A percentile compares a stretch with the other conserved stretches of the same genome.
Evolutionary conservation across 352 stramenopile species (phyloP).

Genomic region (Phytopythium litorale): DNA sequence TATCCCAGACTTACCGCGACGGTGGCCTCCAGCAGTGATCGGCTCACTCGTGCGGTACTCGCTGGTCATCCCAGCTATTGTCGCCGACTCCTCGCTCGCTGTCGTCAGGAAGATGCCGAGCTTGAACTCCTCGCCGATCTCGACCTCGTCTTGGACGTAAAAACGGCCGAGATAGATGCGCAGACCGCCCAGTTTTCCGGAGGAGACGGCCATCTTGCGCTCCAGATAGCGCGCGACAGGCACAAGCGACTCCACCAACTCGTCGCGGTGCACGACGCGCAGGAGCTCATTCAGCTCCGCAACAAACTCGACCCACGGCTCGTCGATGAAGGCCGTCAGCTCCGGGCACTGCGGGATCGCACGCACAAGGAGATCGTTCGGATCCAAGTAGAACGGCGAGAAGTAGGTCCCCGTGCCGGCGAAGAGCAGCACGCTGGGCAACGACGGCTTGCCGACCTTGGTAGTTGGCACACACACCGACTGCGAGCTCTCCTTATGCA

Average conservation of each 20-base stretch:
- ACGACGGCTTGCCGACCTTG: conserved; percentile 64
- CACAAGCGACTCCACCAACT: conserved; percentile 56
- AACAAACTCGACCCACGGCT: conserved; percentile 83
- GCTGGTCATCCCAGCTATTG: conserved; percentile 7
- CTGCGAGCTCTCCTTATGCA: conserved; percentile 71
- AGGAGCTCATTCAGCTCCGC: conserved; percentile 75
- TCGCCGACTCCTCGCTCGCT: conserved; percentile 24
- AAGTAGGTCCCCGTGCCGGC: conserved; percentile 76
- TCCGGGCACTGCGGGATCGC: conserved; percentile 76
- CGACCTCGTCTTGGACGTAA: conserved; percentile 62
- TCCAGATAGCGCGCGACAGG: conserved; percentile 66
- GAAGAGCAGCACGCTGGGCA: conserved; percentile 75
- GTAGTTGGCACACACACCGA: conserved; percentile 68
- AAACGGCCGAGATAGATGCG: conserved; percentile 74
- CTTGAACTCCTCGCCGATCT: conserved; percentile 73
- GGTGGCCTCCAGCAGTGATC: not conserved
- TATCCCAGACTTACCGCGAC: not conserved
- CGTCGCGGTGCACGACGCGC: conserved; percentile 60
- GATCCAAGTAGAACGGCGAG: conserved; percentile 74
- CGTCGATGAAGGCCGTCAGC: conserved; percentile 82
- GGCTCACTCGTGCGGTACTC: not conserved
- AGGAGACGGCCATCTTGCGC: conserved; percentile 33
- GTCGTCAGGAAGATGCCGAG: conserved; percentile 68
- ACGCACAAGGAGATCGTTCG: conserved; percentile 74
- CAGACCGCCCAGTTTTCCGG: conserved; percentile 53